phyloP scores from a whole-genome alignment of 116 monocot species.

The Zostera marina region DNA sequence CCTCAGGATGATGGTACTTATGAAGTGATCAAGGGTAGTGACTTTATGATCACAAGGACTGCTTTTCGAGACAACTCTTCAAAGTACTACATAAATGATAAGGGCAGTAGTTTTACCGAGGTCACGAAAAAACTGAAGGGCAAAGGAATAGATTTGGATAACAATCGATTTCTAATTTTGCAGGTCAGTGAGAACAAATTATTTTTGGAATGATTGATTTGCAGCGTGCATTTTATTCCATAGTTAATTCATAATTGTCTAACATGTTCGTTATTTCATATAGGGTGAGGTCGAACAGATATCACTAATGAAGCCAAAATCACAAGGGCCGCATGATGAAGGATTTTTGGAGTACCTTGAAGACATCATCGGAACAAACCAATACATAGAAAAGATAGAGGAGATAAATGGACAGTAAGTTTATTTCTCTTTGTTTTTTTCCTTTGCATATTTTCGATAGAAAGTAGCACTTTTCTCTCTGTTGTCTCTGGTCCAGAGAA shows the following conservation, averaged over 20 bases:
- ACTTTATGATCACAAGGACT: conserved; percentile 70
- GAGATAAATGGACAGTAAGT: conserved; percentile 76
- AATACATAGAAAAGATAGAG: conserved; percentile 89
- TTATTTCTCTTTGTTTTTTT: conserved; percentile 1
- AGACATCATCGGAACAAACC: conserved; percentile 88
- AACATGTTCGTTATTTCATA: background rate
- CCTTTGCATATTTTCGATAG: too few species aligned
- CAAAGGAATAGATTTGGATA: conserved; percentile 93
- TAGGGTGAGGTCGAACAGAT: conserved; percentile 99
- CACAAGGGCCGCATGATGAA: conserved; percentile 88
- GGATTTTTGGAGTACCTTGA: conserved; percentile 96
- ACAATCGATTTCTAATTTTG: conserved; percentile 89
- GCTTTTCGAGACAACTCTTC: conserved; percentile 89
- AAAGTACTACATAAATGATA: conserved; percentile 85
- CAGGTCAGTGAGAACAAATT: conserved; percentile 31
- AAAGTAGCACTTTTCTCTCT: background rate
- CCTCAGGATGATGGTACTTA: conserved; percentile 65
- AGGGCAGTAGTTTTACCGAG: conserved; percentile 82
- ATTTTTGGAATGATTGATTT: background rate
- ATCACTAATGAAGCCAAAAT: conserved; percentile 93
- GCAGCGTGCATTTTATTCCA: background rate
- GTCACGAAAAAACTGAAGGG: conserved; percentile 88
- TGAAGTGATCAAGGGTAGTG: conserved; percentile 60
- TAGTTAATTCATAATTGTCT: background rate
- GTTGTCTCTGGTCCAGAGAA: background rate